Evolutionary conservation across 495 filamentous ascomycete species (phyloP).

Genomic region (Oleoguttula mirabilis): DNA sequence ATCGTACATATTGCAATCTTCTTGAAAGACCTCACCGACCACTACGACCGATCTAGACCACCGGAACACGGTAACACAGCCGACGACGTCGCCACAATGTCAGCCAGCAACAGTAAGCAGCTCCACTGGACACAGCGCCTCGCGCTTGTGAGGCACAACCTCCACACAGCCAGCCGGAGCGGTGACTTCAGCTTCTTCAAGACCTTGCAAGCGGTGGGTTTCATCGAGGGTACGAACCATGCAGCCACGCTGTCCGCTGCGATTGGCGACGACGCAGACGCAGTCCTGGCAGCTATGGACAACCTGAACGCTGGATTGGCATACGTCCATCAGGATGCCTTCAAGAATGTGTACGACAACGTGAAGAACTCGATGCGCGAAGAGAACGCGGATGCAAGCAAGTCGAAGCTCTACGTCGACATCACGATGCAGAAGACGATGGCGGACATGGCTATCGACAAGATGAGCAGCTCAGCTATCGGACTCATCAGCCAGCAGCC

Average conservation of each 20-base stretch:
- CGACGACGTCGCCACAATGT: background rate
- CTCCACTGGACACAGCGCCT: conserved; percentile 31
- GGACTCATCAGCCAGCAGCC: conserved; percentile 26
- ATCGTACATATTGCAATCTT: conserved; percentile 1
- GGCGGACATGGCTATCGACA: conserved; percentile 31
- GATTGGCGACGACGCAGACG: conserved; percentile 27
- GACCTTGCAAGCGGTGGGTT: conserved; percentile 24
- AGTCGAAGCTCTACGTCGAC: conserved; percentile 25
- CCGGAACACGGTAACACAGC: background rate
- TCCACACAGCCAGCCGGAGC: conserved; percentile 28
- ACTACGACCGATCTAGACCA: background rate
- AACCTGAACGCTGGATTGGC: conserved; percentile 31
- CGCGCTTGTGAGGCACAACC: conserved; percentile 28
- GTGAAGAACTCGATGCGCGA: conserved; percentile 23
- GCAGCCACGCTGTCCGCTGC: conserved; percentile 24
- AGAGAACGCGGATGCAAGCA: conserved; percentile 10
- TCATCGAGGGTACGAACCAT: conserved; percentile 28
- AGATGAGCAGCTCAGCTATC: conserved; percentile 26
- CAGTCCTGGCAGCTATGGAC: conserved; percentile 26
- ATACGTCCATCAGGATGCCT: conserved; percentile 30
- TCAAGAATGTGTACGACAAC: conserved; percentile 30
- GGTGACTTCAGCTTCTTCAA: conserved; percentile 32
- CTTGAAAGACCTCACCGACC: background rate
- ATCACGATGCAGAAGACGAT: conserved; percentile 27
- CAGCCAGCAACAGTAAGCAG: conserved; percentile 10